A percentile compares a stretch with the other conserved stretches of the same genome.
Evolutionary conservation across 2,329 filamentous ascomycete genomes (phyloP).

Genomic region (Pseudopithomyces maydicus): DNA sequence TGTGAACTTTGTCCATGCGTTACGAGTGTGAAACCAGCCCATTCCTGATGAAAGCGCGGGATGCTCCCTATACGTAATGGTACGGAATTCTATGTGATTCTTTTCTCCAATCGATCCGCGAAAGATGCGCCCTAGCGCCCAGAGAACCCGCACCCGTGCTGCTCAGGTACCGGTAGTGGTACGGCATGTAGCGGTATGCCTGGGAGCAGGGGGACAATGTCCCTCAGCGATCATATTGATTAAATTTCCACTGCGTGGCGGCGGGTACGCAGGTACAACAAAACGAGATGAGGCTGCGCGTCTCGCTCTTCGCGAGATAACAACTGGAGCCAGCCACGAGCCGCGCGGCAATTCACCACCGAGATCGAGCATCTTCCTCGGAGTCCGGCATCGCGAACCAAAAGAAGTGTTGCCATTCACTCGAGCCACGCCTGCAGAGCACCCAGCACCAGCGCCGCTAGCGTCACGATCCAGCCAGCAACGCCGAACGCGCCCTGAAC

Average conservation of each 20-base stretch:
- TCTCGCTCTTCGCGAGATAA: neutral
- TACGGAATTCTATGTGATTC: neutral
- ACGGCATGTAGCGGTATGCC: neutral
- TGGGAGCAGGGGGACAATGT: neutral
- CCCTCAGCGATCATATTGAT: neutral
- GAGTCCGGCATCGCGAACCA: neutral
- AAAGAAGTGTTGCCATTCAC: neutral
- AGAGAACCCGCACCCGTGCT: neutral
- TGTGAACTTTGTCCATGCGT: conserved; percentile 3
- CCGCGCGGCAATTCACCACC: neutral
- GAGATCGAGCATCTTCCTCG: neutral
- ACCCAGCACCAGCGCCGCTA: conserved; percentile 39
- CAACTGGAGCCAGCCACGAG: neutral
- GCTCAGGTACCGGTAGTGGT: too few relatives aligned
- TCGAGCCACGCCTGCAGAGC: conserved; percentile 42
- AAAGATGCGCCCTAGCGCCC: neutral
- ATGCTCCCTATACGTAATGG: neutral
- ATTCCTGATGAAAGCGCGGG: neutral
- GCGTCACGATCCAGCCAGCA: conserved; percentile 42
- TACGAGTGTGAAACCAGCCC: neutral
- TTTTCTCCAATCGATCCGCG: neutral
- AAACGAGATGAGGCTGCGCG: neutral
- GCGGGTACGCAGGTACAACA: neutral
- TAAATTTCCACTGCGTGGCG: neutral
- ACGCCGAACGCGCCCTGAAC: conserved; percentile 49